Percentiles rank a stretch among this genome's conserved stretches.
phyloP scores from a whole-genome alignment of 768 basidiomycete genomes.

The Mycena galericulata region DNA sequence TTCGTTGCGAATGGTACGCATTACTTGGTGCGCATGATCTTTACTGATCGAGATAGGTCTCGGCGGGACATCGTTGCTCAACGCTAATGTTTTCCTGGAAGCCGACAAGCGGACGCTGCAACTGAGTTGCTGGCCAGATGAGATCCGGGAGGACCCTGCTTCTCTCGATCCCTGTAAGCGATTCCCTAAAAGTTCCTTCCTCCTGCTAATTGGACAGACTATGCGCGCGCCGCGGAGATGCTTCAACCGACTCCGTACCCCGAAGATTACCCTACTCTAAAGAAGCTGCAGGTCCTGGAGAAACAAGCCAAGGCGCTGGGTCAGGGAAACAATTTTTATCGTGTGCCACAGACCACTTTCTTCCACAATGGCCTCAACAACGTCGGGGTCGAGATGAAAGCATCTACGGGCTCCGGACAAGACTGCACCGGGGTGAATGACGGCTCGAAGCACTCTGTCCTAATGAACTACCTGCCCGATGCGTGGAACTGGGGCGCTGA shows the following conservation, averaged over 20 bases:
- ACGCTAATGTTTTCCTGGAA: conserved; percentile 37
- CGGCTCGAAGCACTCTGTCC: conserved; percentile 33
- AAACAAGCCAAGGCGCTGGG: conserved; percentile 34
- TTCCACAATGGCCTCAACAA: conserved; percentile 36
- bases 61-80: conserved; percentile 36
- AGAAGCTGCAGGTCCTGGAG: conserved; percentile 31
- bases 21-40: background rate
- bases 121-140: conserved; percentile 29
- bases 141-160: conserved; percentile 29
- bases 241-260: conserved; percentile 35
- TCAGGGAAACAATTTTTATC: conserved; percentile 31
- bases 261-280: conserved; percentile 29
- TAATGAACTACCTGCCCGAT: conserved; percentile 37
- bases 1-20: conserved; percentile 36
- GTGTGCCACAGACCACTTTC: conserved; percentile 36
- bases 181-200: background rate
- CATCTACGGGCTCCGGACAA: conserved; percentile 33
- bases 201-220: conserved; percentile 24
- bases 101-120: conserved; percentile 32
- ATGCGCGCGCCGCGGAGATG: conserved; percentile 32
- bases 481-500: conserved; percentile 41
- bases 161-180: conserved; percentile 33
- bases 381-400: conserved; percentile 37
- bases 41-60: conserved; percentile 24
- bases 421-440: conserved; percentile 39